Conservation (phyloP, 495 filamentous ascomycete genomes). For the Trichoderma parareesei region DNA sequence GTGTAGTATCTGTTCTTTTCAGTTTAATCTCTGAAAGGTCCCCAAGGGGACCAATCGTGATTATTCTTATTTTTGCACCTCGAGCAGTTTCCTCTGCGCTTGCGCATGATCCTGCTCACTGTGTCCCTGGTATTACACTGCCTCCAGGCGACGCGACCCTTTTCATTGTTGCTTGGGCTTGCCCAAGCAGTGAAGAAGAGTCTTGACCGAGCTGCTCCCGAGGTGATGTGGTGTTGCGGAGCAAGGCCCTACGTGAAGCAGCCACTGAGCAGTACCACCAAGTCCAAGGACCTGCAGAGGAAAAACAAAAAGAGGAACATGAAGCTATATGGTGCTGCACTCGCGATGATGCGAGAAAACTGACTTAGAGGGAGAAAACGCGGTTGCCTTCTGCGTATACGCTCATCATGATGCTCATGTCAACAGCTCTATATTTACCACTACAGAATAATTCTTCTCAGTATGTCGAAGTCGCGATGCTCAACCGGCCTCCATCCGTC, state of each 20-base stretch:
- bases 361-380: too few relatives aligned
- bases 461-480: not conserved
- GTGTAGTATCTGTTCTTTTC: slow-evolving; percentile 99
- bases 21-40: slow-evolving; percentile 76
- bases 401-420: not conserved
- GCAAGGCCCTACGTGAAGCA: too few relatives aligned
- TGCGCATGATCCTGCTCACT: slow-evolving; percentile 21
- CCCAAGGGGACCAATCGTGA: slow-evolving; percentile 64
- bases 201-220: not conserved
- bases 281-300: too few relatives aligned
- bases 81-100: slow-evolving; percentile 47
- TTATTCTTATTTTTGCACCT: slow-evolving; percentile 73
- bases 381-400: too few relatives aligned
- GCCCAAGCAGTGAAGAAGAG: slow-evolving; percentile 25
- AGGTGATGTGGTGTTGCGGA: not conserved
- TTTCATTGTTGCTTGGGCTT: slow-evolving; percentile 22
- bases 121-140: slow-evolving; percentile 30
- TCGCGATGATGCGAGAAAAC: too few relatives aligned
- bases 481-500: slow-evolving; percentile 35
- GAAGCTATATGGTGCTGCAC: too few relatives aligned
- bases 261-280: not conserved
- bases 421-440: not conserved
- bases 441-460: not conserved
- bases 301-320: too few relatives aligned
- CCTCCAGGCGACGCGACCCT: slow-evolving; percentile 26